Evolutionary conservation across 495 filamentous ascomycete species (phyloP).

Genomic region (Aspergillus funiculosus): DNA sequence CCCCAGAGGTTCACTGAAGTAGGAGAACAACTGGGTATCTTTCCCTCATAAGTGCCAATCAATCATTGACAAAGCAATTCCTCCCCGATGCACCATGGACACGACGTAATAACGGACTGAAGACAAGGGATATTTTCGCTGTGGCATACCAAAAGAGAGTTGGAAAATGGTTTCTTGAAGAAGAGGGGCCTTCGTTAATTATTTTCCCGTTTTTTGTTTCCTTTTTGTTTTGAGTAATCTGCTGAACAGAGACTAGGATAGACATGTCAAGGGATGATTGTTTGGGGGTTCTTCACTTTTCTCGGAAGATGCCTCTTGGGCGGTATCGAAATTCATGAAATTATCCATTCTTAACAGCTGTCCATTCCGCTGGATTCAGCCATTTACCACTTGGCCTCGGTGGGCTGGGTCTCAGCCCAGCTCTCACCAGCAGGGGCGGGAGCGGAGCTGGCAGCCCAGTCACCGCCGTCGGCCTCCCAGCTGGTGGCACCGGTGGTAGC

Average conservation of each 20-base stretch:
- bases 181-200: conserved; percentile 27
- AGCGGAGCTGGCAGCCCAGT: conserved; percentile 63
- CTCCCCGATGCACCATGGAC: conserved; percentile 33
- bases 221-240: conserved; percentile 30
- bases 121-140: conserved; percentile 13
- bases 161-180: conserved; percentile 27
- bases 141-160: conserved; percentile 25
- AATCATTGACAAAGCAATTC: conserved; percentile 48
- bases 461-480: conserved; percentile 77
- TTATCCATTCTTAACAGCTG: conserved; percentile 30
- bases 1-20: conserved; percentile 51
- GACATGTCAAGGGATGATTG: conserved; percentile 41
- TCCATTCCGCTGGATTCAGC: conserved; percentile 25
- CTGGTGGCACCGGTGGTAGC: conserved; percentile 55
- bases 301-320: conserved; percentile 5
- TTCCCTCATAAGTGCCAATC: conserved; percentile 92
- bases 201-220: conserved; percentile 40
- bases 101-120: conserved; percentile 20
- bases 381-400: conserved; percentile 62
- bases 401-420: conserved; percentile 58
- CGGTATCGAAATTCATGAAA: conserved; percentile 16
- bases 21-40: conserved; percentile 65
- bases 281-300: conserved; percentile 7
- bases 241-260: conserved; percentile 43
- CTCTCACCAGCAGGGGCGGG: conserved; percentile 53